Evolutionary conservation across 495 filamentous ascomycete species (phyloP), one percentile per base, ranked within the genome.

Genomic region (Thermothielavioides terrestris): DNA sequence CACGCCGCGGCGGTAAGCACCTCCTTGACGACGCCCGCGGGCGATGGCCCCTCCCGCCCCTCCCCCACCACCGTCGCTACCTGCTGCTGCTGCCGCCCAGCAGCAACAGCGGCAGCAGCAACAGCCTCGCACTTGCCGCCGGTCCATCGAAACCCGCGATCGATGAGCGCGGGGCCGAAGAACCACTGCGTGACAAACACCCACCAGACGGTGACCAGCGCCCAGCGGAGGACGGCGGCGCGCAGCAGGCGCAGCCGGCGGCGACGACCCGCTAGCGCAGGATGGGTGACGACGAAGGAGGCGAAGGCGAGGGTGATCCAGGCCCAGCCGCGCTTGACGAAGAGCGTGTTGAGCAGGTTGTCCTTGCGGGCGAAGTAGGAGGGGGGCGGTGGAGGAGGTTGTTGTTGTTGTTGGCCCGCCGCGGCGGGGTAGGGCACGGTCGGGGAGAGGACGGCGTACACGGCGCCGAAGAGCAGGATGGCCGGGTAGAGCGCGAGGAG

Each of bases 251-350:
- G 60, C 47, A 56, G 58, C 0, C 6, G 2, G 7, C 32, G 20
- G 63, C 39, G 8, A 61, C 32, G 7, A 56, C 49, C 12, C n/a
- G n/a, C n/a, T n/a, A 76, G 67, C 0, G 70, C 63, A 0, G 80
- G 74, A 54, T 89, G 83, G 18, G 77, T 79, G 18, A 75, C 53
- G 2, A 84, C 48, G 35, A 90, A 83, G 2, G 78, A 50, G 11
- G 76, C 62, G 53, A 94, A 65, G 7, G 84, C 80, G 20, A 75
- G 52, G 0, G 86, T 88, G 18, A 85, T 80, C 92, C 92, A 98
- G 27, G 84, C 73, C 92, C 92, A 98, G 41, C 89, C 92, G 40
- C 85, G 75, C 72, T 98, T 98, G 55, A 98, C 92, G 54, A 98
- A 97, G 53, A 86, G 75, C 38, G 81, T 52, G 65, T 98, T 98